Conservation (phyloP, 2,329 filamentous ascomycete species). For the Apiospora koreana region DNA sequence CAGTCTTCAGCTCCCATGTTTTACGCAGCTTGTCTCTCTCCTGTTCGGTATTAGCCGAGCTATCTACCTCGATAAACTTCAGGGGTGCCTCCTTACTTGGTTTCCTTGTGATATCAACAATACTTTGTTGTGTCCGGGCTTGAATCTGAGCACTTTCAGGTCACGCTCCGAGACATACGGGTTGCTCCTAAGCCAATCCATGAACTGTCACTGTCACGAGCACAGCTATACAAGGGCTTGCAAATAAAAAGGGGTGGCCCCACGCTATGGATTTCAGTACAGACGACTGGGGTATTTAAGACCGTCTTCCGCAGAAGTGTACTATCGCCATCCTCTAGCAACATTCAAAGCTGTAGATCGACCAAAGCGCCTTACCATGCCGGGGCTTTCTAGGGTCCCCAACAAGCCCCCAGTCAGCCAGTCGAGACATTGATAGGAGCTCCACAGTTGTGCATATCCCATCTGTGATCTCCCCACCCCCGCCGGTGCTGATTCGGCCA, state of each 20-base stretch:
- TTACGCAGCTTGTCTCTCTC: not conserved
- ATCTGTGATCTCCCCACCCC: not conserved
- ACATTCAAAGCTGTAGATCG: not conserved
- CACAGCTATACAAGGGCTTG: not conserved
- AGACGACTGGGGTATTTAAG: not conserved
- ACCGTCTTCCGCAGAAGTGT: not conserved
- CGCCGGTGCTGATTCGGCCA: not conserved
- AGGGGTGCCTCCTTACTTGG: not conserved
- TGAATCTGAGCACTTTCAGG: not conserved
- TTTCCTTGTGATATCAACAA: not conserved
- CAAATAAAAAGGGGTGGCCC: not conserved
- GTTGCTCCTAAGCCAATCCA: not conserved
- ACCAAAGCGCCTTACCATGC: not conserved
- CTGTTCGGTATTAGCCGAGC: not conserved
- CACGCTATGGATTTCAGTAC: too few species aligned
- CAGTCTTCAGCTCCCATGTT: not conserved
- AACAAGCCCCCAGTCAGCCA: not conserved
- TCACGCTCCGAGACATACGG: not conserved
- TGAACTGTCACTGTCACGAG: not conserved
- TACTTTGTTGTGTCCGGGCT: not conserved
- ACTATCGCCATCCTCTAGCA: not conserved
- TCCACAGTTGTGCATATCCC: not conserved
- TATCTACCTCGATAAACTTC: too few species aligned
- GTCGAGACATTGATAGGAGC: too few species aligned
- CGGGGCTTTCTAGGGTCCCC: not conserved